These are phyloP conservation scores for Trichophyton rubrum DNA, from an alignment of 2,329 filamentous ascomycete genomes.

Conservation along the genomic window DNA sequence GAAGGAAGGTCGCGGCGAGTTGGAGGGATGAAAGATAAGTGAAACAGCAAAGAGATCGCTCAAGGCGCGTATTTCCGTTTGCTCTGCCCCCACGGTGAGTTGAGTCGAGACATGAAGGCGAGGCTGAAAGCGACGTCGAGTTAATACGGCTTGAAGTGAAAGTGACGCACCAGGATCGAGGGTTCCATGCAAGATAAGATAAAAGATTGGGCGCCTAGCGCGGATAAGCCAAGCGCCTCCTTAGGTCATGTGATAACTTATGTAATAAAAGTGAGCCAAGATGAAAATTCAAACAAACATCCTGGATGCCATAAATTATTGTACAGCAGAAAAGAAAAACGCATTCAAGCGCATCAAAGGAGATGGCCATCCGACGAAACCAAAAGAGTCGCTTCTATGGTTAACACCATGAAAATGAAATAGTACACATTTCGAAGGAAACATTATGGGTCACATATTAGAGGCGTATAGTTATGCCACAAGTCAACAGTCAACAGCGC, in stretches of 20 bases:
- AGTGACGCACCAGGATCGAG: slow-evolving; percentile 1
- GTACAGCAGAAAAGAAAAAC: neutral
- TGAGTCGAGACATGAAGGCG: neutral
- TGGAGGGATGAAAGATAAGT: slow-evolving; percentile 2
- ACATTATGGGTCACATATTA: neutral
- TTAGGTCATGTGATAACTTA: neutral
- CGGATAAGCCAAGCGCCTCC: neutral
- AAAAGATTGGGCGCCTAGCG: neutral
- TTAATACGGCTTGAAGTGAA: neutral
- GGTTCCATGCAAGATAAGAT: neutral
- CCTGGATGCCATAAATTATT: neutral
- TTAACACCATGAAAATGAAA: slow-evolving; percentile 4
- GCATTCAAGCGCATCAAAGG: neutral
- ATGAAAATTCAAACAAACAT: neutral
- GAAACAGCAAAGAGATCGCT: neutral
- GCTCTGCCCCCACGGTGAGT: neutral
- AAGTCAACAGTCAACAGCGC: neutral
- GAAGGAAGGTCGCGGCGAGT: neutral
- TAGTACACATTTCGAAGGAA: neutral
- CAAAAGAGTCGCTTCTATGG: slow-evolving; percentile 3
- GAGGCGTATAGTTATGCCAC: slow-evolving; percentile 1
- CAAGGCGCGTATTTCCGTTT: neutral
- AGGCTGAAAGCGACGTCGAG: neutral
- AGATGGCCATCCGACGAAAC: neutral
- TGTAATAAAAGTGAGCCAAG: neutral